Conservation (phyloP, 2,329 filamentous ascomycete species). For the Zalaria obscura region DNA sequence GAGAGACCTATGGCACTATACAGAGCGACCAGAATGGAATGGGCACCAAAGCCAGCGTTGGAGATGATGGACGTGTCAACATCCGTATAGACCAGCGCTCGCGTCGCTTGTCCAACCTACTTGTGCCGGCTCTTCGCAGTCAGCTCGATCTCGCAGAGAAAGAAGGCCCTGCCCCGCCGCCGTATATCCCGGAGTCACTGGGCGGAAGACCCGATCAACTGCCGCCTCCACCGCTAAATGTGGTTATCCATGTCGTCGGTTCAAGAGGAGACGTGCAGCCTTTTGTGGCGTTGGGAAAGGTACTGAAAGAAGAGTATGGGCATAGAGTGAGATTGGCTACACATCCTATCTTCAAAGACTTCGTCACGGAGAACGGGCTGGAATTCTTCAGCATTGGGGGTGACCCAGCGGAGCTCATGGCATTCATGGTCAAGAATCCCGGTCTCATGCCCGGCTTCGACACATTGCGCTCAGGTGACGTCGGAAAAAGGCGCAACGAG, state of each 20-base stretch:
- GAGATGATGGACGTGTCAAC: constrained; percentile 61
- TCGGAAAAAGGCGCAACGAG: constrained; percentile 57
- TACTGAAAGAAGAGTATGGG: constrained; percentile 32
- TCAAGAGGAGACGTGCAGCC: constrained; percentile 37
- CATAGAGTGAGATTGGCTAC: constrained; percentile 35
- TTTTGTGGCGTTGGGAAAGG: constrained; percentile 34
- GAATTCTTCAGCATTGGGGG: constrained; percentile 39
- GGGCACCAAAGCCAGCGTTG: constrained; percentile 22
- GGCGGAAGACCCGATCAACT: constrained; percentile 48
- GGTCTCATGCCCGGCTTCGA: constrained; percentile 74
- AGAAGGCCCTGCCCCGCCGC: constrained; percentile 42
- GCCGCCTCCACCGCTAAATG: constrained; percentile 29
- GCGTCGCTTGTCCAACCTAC: constrained; percentile 49
- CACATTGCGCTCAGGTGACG: constrained; percentile 60
- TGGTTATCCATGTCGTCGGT: constrained; percentile 35
- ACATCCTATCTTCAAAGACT: constrained; percentile 33
- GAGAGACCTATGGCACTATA: constrained; percentile 22
- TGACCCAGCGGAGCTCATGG: constrained; percentile 38
- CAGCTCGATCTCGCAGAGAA: constrained; percentile 36
- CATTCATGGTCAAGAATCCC: constrained; percentile 84
- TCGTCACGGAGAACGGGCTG: constrained; percentile 33
- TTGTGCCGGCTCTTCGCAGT: constrained; percentile 48
- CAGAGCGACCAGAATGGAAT: constrained; percentile 22
- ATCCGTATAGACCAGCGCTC: constrained; percentile 66
- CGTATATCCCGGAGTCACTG: constrained; percentile 60